phyloP scores from a whole-genome alignment of 139 green algal genomes.

The Coelastrella sp. region DNA sequence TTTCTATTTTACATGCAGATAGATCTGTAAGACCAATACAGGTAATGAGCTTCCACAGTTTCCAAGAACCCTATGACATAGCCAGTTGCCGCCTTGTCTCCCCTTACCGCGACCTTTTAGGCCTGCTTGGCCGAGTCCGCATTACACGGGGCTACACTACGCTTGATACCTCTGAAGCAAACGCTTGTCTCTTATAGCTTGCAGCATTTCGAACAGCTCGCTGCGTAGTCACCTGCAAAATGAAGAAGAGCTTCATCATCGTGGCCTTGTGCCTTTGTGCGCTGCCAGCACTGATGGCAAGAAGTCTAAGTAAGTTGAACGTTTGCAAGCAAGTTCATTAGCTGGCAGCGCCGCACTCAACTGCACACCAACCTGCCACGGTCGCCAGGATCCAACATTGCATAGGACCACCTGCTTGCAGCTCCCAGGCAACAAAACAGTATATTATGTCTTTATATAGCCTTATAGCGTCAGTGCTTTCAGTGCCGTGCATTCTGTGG shows the following conservation, averaged over 20 bases:
- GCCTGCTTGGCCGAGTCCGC: neutral
- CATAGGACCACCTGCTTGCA: neutral
- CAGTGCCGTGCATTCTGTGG: neutral
- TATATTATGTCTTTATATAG: neutral
- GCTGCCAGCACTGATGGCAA: constrained; percentile 20
- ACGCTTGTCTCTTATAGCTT: neutral
- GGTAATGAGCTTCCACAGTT: neutral
- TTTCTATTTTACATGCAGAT: neutral
- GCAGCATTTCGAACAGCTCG: neutral
- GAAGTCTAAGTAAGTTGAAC: constrained; percentile 15
- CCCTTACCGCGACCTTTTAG: neutral
- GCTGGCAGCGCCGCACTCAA: neutral
- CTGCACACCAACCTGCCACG: neutral
- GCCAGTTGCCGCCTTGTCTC: neutral
- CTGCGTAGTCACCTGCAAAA: no score
- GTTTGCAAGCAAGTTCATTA: no score
- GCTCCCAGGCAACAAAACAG: neutral
- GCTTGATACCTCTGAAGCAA: neutral
- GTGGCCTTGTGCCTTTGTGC: constrained; percentile 31
- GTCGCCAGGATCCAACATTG: neutral
- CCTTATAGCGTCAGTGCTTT: no score
- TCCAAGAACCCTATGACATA: neutral
- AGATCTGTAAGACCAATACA: neutral
- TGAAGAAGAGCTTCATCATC: constrained; percentile 19
- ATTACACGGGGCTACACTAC: neutral